Evolutionary conservation across 495 filamentous ascomycete genomes (phyloP).

Genomic region (Penicillium arizonense): DNA sequence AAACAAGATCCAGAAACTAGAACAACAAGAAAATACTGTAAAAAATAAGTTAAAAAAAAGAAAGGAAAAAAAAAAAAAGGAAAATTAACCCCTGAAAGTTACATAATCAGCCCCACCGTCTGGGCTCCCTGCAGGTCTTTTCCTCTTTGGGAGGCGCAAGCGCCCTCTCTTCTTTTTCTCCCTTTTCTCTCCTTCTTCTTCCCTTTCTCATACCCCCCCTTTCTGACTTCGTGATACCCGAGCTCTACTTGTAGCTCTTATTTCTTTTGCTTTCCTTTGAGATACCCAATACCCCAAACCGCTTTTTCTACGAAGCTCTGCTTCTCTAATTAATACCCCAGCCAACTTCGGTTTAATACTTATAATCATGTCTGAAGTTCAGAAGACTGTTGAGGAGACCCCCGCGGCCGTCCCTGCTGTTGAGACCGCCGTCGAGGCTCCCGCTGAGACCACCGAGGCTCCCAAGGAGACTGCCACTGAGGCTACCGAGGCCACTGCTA

Average conservation of each 20-base stretch:
- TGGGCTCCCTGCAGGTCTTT: conserved; percentile 46
- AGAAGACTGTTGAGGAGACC: conserved; percentile 50
- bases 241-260: conserved; percentile 42
- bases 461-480: conserved; percentile 37
- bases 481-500: conserved; percentile 22
- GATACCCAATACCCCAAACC: conserved; percentile 45
- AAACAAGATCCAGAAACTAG: not conserved
- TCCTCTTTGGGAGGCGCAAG: conserved; percentile 30
- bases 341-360: conserved; percentile 26
- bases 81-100: conserved; percentile 11
- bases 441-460: conserved; percentile 25
- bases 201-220: conserved; percentile 27
- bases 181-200: conserved; percentile 30
- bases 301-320: conserved; percentile 28
- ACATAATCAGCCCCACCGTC: conserved; percentile 19
- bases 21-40: not conserved
- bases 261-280: conserved; percentile 41
- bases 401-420: conserved; percentile 38
- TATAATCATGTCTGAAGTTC: conserved; percentile 52
- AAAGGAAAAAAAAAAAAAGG: not conserved
- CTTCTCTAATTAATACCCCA: conserved; percentile 36
- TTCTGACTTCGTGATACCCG: conserved; percentile 46
- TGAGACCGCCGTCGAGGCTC: conserved; percentile 35
- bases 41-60: conserved; percentile 2
- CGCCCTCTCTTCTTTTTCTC: conserved; percentile 28